These are phyloP conservation scores for Cladosporium phlei DNA, from an alignment of 2,329 filamentous ascomycete genomes.

Conservation along the genomic window DNA sequence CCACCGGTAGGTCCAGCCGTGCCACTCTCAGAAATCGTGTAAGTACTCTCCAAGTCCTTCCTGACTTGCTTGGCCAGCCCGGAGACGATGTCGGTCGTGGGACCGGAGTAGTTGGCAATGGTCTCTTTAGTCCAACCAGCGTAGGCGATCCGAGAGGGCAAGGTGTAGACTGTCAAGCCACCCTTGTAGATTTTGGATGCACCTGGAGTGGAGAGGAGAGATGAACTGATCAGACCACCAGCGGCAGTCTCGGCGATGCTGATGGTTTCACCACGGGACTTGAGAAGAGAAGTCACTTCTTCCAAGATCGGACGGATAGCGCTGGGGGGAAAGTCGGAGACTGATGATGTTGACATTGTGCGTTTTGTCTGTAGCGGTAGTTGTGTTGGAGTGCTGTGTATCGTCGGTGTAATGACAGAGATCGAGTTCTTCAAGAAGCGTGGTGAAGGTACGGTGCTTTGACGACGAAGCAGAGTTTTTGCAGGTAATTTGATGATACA, in stretches of 20 bases:
- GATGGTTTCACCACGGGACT: constrained; percentile 52
- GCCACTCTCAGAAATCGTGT: constrained; percentile 56
- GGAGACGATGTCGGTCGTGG: constrained; percentile 54
- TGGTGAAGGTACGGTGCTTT: too few relatives aligned
- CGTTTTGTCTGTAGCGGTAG: neutral
- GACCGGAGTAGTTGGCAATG: constrained; percentile 53
- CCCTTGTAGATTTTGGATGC: constrained; percentile 57
- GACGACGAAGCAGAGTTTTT: too few relatives aligned
- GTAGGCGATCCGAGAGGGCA: constrained; percentile 53
- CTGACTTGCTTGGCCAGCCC: constrained; percentile 54
- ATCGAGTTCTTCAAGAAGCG: neutral
- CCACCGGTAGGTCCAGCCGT: constrained; percentile 62
- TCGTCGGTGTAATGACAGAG: too few relatives aligned
- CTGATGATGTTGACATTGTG: constrained; percentile 11
- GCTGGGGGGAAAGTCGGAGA: constrained; percentile 37
- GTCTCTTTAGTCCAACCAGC: constrained; percentile 56
- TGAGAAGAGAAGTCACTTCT: constrained; percentile 52
- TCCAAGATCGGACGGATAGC: constrained; percentile 40
- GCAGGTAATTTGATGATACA: too few relatives aligned
- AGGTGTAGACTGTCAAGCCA: constrained; percentile 59
- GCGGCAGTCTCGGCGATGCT: constrained; percentile 61
- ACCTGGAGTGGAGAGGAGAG: constrained; percentile 55
- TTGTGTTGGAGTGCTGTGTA: too few relatives aligned
- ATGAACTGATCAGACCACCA: constrained; percentile 57
- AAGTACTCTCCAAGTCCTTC: constrained; percentile 52